Evolutionary conservation across 805 yeast genomes (phyloP), one percentile per base, ranked within the genome.

Genomic region (Yarrowia alimentaria): DNA sequence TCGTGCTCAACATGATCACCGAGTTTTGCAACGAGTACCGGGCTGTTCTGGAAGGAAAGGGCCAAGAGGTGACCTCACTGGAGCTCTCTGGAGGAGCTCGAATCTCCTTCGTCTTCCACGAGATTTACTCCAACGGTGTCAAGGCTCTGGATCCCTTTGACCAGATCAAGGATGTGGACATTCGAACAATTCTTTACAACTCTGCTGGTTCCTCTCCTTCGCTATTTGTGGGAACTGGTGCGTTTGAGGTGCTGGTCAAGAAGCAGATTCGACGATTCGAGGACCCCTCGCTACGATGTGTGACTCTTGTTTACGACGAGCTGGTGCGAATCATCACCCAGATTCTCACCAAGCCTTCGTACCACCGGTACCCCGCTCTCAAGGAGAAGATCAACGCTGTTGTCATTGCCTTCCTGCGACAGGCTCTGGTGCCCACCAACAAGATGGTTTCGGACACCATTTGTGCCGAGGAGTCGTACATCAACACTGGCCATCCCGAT

Each of bases 51-150:
- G 93, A 86, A 61, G 99, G 99, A 70, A 91, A 87, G 66, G 83
- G 93, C 19, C 85, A 80, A 66, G 99, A 93, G 62, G 74, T 93
- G 57, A 80, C 94, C 7, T 80, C 90, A 8, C 79, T 83, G 61
- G 99, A 93, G 70, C 77, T 93, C 59, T 85, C 95, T 58, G 99
- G 99, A 65, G 99, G 96, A 68, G 99, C 99, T 0, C 84, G 99
- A 76, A 87, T 93, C 57, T 85, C 96, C 31, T 93, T 89, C 72
- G 98, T 93, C 12, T 93, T 93, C 75, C 98, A 93, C 68, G 98
- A 93, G 71, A 86, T 93, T 55, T 93, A 81, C 74, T 84, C 91
- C 64, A 90, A 89, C 67, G 99, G 98, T 71, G 77, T 93, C 53
- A 78, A 79, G 64, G 84, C 96, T 0, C 73, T 93, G 55, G 98